Evolutionary conservation across 345 rosid genomes (phyloP).

Genomic region (Hirschfeldia incana): DNA sequence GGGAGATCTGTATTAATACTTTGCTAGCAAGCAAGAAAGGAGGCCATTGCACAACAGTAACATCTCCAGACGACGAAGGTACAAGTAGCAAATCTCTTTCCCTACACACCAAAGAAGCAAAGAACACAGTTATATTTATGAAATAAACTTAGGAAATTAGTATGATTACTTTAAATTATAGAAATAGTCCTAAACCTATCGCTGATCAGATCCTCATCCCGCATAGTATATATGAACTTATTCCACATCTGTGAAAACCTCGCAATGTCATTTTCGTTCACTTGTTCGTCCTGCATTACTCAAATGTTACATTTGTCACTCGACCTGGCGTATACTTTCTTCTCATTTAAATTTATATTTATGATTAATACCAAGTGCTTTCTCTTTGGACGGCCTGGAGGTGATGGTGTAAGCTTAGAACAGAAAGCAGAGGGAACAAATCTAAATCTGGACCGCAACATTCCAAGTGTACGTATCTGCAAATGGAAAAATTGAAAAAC

Average conservation of each 20-base stretch:
- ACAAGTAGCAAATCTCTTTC: conserved; percentile 87
- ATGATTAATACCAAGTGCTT: conserved; percentile 43
- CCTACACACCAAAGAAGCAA: conserved; percentile 45
- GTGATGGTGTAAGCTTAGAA: conserved; percentile 60
- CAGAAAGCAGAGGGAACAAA: conserved; percentile 71
- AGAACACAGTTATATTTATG: conserved; percentile 15
- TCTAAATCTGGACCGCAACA: conserved; percentile 90
- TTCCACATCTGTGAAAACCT: conserved; percentile 91
- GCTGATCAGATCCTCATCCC: conserved; percentile 82
- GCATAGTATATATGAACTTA: conserved; percentile 76
- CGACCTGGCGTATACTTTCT: conserved; percentile 1
- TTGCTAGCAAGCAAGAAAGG: conserved; percentile 98
- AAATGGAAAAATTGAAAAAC: neutral
- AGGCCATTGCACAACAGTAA: conserved; percentile 90
- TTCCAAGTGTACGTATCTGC: conserved; percentile 94
- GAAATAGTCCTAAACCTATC: conserved; percentile 56
- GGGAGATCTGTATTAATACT: conserved; percentile 46
- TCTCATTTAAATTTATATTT: conserved; percentile 4
- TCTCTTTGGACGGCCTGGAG: conserved; percentile 38
- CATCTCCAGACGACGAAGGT: conserved; percentile 70
- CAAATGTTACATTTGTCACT: conserved; percentile 27
- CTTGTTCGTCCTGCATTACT: conserved; percentile 55
- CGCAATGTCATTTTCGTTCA: conserved; percentile 53
- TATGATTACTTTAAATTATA: conserved; percentile 16
- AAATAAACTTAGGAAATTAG: conserved; percentile 13